Conservation (phyloP, 257 asterid species). For the Salvia rosmarinus region DNA sequence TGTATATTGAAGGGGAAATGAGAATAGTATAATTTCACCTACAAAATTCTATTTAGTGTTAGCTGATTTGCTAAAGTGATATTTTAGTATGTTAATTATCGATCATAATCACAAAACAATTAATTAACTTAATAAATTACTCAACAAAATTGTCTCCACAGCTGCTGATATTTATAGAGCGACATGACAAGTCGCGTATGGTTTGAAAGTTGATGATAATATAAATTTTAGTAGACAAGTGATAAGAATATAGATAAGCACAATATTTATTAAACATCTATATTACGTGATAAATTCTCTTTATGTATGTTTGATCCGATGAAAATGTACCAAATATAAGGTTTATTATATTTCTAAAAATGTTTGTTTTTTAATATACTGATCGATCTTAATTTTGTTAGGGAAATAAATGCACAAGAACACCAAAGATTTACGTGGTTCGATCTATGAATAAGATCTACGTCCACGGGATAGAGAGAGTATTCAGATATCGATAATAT, state of each 20-base stretch:
- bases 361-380: too few species aligned
- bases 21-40: not conserved
- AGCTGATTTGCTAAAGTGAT: too few species aligned
- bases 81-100: not conserved
- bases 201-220: constrained; percentile 2
- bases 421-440: too few species aligned
- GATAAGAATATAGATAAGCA: constrained; percentile 6
- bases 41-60: not conserved
- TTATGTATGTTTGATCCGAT: not conserved
- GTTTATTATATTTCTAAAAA: too few species aligned
- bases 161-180: not conserved
- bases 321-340: not conserved
- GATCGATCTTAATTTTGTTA: too few species aligned
- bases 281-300: not conserved
- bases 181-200: not conserved
- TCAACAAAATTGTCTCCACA: not conserved
- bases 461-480: too few species aligned
- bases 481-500: too few species aligned
- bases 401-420: too few species aligned
- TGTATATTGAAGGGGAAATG: not conserved
- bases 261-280: not conserved
- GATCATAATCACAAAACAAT: not conserved
- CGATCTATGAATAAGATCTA: too few species aligned
- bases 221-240: not conserved
- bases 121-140: not conserved